Evolutionary conservation across 106 monocot genomes (phyloP).

Genomic region (Dendrobium officinale): DNA sequence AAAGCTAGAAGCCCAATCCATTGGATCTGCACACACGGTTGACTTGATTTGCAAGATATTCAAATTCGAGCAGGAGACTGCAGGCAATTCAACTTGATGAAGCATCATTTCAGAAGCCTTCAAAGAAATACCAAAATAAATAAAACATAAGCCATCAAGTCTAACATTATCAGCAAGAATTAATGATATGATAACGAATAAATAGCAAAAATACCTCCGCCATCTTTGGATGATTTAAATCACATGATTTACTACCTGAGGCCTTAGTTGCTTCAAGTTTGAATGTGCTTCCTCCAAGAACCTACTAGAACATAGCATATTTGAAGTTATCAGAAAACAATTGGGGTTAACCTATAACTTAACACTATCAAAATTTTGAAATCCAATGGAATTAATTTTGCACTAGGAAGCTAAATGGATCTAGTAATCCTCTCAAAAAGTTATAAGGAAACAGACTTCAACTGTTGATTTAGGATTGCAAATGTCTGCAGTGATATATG

Average conservation of each 20-base stretch:
- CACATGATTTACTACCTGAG: background rate
- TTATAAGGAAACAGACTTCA: background rate
- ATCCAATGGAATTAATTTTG: too few species aligned
- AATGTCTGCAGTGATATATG: background rate
- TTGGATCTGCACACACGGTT: background rate
- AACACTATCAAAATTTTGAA: too few species aligned
- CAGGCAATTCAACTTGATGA: background rate
- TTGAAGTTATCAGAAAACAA: background rate
- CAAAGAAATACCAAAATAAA: background rate
- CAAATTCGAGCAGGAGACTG: conserved; percentile 14
- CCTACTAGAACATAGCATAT: background rate
- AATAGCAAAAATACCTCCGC: background rate
- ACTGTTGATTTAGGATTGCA: background rate
- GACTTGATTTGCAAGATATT: background rate
- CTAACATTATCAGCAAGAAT: background rate
- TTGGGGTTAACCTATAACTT: too few species aligned
- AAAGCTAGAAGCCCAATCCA: conserved; percentile 44
- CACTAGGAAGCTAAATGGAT: too few species aligned
- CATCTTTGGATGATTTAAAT: background rate
- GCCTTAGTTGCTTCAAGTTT: background rate
- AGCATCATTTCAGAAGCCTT: background rate
- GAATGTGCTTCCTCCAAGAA: background rate
- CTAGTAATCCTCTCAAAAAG: too few species aligned
- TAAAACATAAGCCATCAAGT: background rate
- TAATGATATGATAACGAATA: background rate